A percentile compares a stretch with the other conserved stretches of the same genome.
These are phyloP conservation scores for Naumovozyma castellii DNA, from an alignment of 805 yeast species.

Conservation along the genomic window DNA sequence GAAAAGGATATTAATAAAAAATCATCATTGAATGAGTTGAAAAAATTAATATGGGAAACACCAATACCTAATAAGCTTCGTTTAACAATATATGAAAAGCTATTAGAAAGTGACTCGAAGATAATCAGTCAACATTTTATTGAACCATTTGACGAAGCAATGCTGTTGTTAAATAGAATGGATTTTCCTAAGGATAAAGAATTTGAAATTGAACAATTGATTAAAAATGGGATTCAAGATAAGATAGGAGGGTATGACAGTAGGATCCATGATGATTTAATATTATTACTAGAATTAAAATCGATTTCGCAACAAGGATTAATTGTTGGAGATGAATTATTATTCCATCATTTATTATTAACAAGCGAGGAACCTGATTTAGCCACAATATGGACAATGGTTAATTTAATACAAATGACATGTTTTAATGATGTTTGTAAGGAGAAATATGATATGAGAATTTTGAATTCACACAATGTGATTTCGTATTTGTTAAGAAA, in stretches of 20 bases:
- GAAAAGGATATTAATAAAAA: background rate
- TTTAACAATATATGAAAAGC: slow-evolving; percentile 11
- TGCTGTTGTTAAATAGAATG: slow-evolving; percentile 23
- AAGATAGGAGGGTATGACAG: slow-evolving; percentile 6
- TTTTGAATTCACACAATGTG: slow-evolving; percentile 24
- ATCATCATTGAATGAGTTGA: slow-evolving; percentile 4
- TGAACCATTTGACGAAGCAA: slow-evolving; percentile 33
- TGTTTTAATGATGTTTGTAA: slow-evolving; percentile 22
- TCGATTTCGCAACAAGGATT: slow-evolving; percentile 30
- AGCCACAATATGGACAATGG: slow-evolving; percentile 24
- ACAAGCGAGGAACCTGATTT: slow-evolving; percentile 3
- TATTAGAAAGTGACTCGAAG: slow-evolving; percentile 16
- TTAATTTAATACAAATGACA: slow-evolving; percentile 21
- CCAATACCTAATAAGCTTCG: slow-evolving; percentile 14
- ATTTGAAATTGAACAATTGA: slow-evolving; percentile 19
- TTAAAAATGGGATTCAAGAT: slow-evolving; percentile 11
- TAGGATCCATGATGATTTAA: slow-evolving; percentile 14
- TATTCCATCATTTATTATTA: slow-evolving; percentile 24
- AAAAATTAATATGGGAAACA: slow-evolving; percentile 23
- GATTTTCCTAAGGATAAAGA: slow-evolving; percentile 26
- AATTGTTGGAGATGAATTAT: slow-evolving; percentile 27
- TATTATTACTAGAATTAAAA: slow-evolving; percentile 26
- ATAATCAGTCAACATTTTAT: slow-evolving; percentile 17
- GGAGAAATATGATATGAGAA: slow-evolving; percentile 21
- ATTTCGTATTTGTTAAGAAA: slow-evolving; percentile 20